Evolutionary conservation across 306 rosid genomes (phyloP).

Genomic region (Carpinus fangiana): DNA sequence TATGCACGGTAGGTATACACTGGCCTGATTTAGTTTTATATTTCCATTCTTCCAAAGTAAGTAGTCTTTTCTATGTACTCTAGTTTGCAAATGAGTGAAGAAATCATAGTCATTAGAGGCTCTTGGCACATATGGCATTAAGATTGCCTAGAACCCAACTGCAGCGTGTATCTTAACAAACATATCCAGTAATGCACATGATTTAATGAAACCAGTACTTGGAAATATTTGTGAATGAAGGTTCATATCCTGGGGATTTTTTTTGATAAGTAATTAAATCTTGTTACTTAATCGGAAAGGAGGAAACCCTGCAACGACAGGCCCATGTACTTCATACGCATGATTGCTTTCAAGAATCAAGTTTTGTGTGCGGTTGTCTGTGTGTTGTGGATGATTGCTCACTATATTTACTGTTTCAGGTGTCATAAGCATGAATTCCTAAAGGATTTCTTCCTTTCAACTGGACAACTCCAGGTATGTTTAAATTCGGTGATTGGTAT

Average conservation of each 20-base stretch:
- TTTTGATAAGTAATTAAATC: too few relatives aligned
- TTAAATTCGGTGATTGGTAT: conserved; percentile 13
- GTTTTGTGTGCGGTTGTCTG: conserved; percentile 5
- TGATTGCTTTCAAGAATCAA: conserved; percentile 14
- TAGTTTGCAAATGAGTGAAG: background rate
- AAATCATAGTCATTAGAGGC: background rate
- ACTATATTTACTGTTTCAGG: conserved; percentile 55
- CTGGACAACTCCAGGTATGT: conserved; percentile 94
- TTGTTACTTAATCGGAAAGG: too few relatives aligned
- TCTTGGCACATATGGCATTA: background rate
- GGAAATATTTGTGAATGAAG: background rate
- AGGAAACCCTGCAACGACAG: too few relatives aligned
- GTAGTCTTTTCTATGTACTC: background rate
- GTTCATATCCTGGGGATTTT: background rate
- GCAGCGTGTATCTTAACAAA: background rate
- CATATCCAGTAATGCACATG: background rate
- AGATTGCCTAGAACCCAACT: background rate
- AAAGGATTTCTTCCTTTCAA: conserved; percentile 91
- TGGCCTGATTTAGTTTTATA: background rate
- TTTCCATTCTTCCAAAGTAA: background rate
- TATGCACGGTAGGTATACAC: conserved; percentile 69
- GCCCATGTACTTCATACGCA: too few relatives aligned
- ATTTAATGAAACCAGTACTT: background rate
- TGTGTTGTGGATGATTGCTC: conserved; percentile 23
- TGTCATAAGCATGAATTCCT: conserved; percentile 85